Conservation (phyloP, 768 basidiomycete species). For the Boletellus sp. region DNA sequence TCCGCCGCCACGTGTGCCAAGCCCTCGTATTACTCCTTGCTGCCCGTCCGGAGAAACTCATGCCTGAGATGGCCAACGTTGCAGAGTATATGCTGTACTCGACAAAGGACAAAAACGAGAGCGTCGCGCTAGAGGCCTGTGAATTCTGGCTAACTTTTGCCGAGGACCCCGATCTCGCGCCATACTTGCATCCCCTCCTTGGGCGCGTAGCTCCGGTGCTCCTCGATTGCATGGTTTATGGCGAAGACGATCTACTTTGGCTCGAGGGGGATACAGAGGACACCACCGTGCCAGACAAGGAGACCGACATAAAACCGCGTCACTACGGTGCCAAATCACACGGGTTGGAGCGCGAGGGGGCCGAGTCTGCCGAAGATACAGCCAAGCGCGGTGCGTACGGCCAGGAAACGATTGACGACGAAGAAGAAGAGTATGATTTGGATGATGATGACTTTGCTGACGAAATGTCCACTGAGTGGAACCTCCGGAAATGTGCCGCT, state of each 20-base stretch:
- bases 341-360: constrained; percentile 69
- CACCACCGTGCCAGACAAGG: constrained; percentile 87
- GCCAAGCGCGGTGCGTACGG: constrained; percentile 63
- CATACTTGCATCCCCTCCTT: constrained; percentile 81
- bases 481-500: constrained; percentile 95
- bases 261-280: constrained; percentile 90
- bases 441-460: constrained; percentile 89
- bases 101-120: constrained; percentile 95
- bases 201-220: constrained; percentile 91
- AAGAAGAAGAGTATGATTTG: constrained; percentile 84
- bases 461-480: constrained; percentile 98
- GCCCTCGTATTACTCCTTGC: constrained; percentile 91
- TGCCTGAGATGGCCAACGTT: constrained; percentile 93
- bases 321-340: constrained; percentile 87
- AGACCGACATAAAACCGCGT: constrained; percentile 93
- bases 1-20: constrained; percentile 94
- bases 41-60: constrained; percentile 90
- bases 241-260: constrained; percentile 94
- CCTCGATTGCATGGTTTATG: constrained; percentile 97
- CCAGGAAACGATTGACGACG: constrained; percentile 77
- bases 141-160: constrained; percentile 99
- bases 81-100: constrained; percentile 99
- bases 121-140: constrained; percentile 95
- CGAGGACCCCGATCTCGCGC: constrained; percentile 84
- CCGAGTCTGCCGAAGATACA: constrained; percentile 35